These are phyloP conservation scores for Teunomyces atbi DNA, from an alignment of 805 yeast genomes.

Conservation along the genomic window DNA sequence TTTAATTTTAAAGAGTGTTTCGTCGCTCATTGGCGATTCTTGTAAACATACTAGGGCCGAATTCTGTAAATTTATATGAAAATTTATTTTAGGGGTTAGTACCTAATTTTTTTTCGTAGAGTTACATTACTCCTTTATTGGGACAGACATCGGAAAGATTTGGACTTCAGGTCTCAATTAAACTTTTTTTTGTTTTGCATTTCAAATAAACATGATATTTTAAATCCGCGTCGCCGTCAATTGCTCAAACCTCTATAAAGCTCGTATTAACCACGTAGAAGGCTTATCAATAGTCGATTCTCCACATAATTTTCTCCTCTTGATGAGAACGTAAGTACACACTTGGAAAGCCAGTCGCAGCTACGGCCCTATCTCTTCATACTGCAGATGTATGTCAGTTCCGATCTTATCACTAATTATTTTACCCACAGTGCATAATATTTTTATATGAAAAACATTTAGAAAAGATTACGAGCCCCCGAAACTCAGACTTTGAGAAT, in stretches of 20 bases:
- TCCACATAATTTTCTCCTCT: too few species aligned
- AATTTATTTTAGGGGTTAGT: slow-evolving; percentile 2
- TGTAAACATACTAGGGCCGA: neutral
- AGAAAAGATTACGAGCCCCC: neutral
- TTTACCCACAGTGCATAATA: neutral
- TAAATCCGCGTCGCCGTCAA: neutral
- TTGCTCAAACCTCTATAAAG: neutral
- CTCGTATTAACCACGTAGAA: too few species aligned
- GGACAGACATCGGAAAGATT: neutral
- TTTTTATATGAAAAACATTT: neutral
- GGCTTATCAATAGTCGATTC: too few species aligned
- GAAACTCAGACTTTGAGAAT: neutral
- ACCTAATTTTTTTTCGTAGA: neutral
- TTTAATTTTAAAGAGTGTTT: neutral
- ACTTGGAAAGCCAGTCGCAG: too few species aligned
- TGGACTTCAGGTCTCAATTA: neutral
- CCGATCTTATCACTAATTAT: slow-evolving; percentile 1
- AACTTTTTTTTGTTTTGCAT: neutral
- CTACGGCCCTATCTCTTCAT: neutral
- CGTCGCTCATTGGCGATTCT: slow-evolving; percentile 3
- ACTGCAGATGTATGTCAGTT: neutral
- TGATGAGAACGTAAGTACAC: too few species aligned
- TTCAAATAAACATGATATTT: neutral
- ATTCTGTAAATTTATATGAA: neutral
- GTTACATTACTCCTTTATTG: neutral